Conservation (phyloP, 2,329 filamentous ascomycete species). For the Microsporum canis region DNA sequence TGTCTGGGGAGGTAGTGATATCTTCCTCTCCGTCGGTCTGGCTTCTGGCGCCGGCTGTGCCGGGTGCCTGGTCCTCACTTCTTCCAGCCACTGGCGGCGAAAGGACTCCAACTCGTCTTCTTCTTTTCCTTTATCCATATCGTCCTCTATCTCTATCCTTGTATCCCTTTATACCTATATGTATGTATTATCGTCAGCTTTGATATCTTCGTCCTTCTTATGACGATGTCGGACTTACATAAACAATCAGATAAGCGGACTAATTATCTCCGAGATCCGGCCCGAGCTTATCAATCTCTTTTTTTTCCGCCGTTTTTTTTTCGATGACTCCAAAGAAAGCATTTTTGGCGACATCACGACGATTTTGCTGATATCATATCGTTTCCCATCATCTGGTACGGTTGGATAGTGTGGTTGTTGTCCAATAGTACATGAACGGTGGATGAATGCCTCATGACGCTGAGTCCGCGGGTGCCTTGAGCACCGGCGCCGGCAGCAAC, state of each 20-base stretch:
- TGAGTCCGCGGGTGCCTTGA: constrained; percentile 1
- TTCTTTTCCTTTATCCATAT: not conserved
- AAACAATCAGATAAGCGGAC: not conserved
- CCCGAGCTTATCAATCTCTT: constrained; percentile 7
- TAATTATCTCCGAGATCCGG: not conserved
- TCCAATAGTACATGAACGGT: not conserved
- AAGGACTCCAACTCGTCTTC: constrained; percentile 65
- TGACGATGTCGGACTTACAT: not conserved
- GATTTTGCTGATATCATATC: no score
- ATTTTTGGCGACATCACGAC: no score
- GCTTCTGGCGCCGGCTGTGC: constrained; percentile 7
- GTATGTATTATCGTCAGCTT: not conserved
- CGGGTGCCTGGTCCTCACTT: constrained; percentile 43
- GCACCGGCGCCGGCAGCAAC: not conserved
- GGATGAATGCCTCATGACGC: constrained; percentile 1
- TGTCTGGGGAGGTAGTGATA: not conserved
- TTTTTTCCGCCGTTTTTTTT: not conserved
- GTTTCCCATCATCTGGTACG: not conserved
- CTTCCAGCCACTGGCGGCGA: constrained; percentile 72
- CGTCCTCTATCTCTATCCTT: not conserved
- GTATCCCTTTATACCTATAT: not conserved
- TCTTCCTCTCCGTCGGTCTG: constrained; percentile 12
- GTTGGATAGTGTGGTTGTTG: not conserved
- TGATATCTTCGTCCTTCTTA: not conserved
- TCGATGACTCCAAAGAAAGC: not conserved